Base-by-base conservation (phyloP, 176 grass and related monocot genomes). In the Canna indica region DNA sequence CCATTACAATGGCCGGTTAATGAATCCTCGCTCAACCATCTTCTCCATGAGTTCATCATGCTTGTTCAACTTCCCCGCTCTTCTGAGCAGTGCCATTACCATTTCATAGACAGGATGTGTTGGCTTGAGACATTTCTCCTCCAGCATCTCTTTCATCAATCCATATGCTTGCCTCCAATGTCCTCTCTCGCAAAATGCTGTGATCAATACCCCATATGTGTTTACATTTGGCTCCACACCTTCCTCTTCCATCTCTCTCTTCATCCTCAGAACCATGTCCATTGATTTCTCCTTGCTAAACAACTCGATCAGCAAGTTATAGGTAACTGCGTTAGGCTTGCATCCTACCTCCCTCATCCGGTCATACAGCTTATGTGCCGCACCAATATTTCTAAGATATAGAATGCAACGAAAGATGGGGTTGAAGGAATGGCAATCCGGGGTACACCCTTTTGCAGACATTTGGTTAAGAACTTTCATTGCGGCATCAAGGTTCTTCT, bases 201-300 rank as follows among this genome's bases (percentile, higher is more conserved):
- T 81, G 24, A 92, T 83, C 57, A 97, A 81, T 46, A 75, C 73
- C 1, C 72, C 77, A 45, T 87, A 97, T 1, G 86, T 87, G 59
- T 97, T 77, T 32, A 79, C 67, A 9, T 97, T 97, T 36, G 88
- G 88, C 72, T 97, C 88, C 20, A 92, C 72, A 9, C 82, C 75
- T 65, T 97, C 77, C 4, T 30, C 50, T 36, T 90, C 93, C 88
- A 97, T 97, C 64, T 92, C 75, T 68, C 70, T 87, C 74, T 90
- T 97, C 53, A 97, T 90, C 79, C 84, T 83, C 60, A 90, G 59
- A 71, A 97, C 86, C 93, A 97, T 97, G 62, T 97, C 88, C 82
- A 92, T 97, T 16, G 86, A 91, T 74, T 90, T 85, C 71, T 91
- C 83, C 50, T 80, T 75, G 72, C 78, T 89, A 70, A 96, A 90